Base-by-base conservation (phyloP, 1,284 basidiomycete species). In the Stygiomarasmius scandens region DNA sequence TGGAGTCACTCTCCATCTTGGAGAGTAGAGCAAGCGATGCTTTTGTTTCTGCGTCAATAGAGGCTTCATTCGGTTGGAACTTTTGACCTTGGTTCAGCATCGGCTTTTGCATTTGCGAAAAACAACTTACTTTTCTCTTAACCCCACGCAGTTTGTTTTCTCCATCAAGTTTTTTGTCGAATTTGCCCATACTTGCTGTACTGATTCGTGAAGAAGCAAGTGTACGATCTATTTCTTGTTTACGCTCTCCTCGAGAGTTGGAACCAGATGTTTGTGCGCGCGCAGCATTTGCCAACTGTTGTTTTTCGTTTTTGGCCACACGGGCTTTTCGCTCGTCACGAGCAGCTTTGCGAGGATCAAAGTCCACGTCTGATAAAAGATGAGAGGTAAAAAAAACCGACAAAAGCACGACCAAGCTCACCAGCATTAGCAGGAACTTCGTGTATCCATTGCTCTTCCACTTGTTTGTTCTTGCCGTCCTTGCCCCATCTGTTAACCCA, bases 401-500 rank as follows among this genome's bases (percentile, higher is more conserved):
- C 56, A 45, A 22, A 51, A 49, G 36, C 58, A 47, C 16, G 16
- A 47, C 27, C 38, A 27, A 16, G 81, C 90, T 61, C 63, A 95
- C 94, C 88, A 66, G 90, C 91, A 69, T 94, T 88, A 48, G 81
- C 79, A 67, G 92, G 93, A 50, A 98, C 89, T 71, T 96, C 95
- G 54, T 92, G 89, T 61, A 97, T 82, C 96, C 96, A 98, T 71
- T 96, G 92, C 14, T 86, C 85, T 76, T 98, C 95, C 23, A 76
- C 74, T 61, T 95, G 84, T 77, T 88, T 96, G 72, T 98, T 98
- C 77, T 93, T 94, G 24, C 93, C 95, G 61, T 87, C 86, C 69
- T 84, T 86, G 1, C 97, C 96, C 96, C 96, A 99, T 53, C 93
- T 80, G 55, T 89, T 84, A 12, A 97, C 92, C 92, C 94, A 99